Conservation (phyloP, 1,284 basidiomycete species). For the Coriolopsis trogii region DNA sequence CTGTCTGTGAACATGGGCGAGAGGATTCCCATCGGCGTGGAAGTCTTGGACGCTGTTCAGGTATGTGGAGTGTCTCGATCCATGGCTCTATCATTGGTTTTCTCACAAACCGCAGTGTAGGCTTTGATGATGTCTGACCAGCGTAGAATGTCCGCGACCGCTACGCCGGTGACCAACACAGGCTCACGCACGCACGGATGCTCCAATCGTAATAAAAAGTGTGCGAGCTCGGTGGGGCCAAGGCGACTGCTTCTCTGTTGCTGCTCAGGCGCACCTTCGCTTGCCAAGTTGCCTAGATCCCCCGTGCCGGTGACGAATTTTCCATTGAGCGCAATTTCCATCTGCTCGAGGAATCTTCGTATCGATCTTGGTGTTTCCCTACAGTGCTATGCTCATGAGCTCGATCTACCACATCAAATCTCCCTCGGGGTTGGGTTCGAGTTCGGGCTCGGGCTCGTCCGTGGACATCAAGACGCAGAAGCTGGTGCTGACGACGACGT, state of each 20-base stretch:
- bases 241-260: too few relatives aligned
- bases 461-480: conserved; percentile 38
- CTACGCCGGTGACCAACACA: too few relatives aligned
- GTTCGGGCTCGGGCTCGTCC: not conserved
- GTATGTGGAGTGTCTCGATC: conserved; percentile 17
- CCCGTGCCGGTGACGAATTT: too few relatives aligned
- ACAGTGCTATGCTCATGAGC: not conserved
- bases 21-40: conserved; percentile 12
- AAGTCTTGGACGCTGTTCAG: conserved; percentile 7
- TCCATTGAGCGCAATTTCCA: too few relatives aligned
- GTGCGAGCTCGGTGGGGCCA: too few relatives aligned
- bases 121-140: too few relatives aligned
- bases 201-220: too few relatives aligned
- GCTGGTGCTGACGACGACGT: conserved; percentile 43
- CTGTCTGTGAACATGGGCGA: conserved; percentile 3
- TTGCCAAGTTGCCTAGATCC: too few relatives aligned
- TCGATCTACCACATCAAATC: conserved; percentile 21
- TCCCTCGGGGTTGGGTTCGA: not conserved
- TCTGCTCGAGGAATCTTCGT: too few relatives aligned
- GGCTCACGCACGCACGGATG: too few relatives aligned
- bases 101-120: conserved; percentile 22
- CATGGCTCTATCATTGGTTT: not conserved
- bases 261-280: too few relatives aligned
- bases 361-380: not conserved
- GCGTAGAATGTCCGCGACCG: too few relatives aligned